Evolutionary conservation across 768 basidiomycete genomes (phyloP), one percentile per base, ranked within the genome.

Genomic region (Lentinula boryana): DNA sequence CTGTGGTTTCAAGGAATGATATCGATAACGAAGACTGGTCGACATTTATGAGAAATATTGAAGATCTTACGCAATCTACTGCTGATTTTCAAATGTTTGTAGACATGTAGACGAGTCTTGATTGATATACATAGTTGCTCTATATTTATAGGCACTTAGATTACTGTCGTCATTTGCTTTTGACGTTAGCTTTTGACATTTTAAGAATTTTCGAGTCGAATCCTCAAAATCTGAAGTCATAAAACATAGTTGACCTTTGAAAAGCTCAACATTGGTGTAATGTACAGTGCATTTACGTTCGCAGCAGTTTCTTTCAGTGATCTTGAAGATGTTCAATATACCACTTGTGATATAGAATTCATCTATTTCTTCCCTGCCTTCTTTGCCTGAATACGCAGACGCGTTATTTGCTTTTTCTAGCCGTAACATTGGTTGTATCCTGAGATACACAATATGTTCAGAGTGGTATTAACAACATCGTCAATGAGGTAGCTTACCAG

Each of bases 391-490:
- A 77, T 69, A 54, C 83, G 80, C 54, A 79, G 78, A 65, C 82
- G 83, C 35, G 77, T 84, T 66, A 92, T 84, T 73, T 89, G 88
- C 70, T 92, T 93, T 86, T 92, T 92, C 89, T 89, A 92, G 27
- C 85, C 86, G 69, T 81, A 88, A 72, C 91, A 91, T 67, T 80
- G 81, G 69, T 66, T 83, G 72, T 87, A 88, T 18, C 68, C 87
- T 89, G n/a, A n/a, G 61, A 46, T 21, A 31, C 13, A 40, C 8
- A 16, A 49, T 18, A 21, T 49, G 21, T n/a, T 27, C 46, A 40
- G 53, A 40, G 13, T 10, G 1, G 12, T 10, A 12, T n/a, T 23
- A 8, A n/a, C n/a, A n/a, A n/a, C n/a, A 27, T n/a, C 27, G 9
- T 32, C 18, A 18, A 52, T 35, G 43, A 21, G 6, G 15, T 36